Percentiles rank a stretch among this genome's conserved stretches.
Conservation (phyloP, 1,284 basidiomycete genomes). For the Trichosporon sp. region DNA sequence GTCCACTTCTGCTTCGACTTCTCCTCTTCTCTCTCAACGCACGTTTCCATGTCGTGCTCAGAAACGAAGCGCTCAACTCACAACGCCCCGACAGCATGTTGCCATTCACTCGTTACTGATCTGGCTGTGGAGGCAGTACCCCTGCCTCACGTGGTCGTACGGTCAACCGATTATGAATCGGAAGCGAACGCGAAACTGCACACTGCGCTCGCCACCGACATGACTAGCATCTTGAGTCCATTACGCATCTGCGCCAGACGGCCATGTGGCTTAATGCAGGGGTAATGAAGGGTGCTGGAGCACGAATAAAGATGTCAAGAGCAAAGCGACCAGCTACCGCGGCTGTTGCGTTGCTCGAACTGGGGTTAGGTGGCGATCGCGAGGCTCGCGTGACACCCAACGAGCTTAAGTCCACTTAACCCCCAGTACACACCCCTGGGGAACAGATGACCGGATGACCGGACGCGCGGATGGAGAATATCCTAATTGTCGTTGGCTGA, state of each 20-base stretch:
- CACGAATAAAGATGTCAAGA: no score
- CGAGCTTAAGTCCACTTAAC: not conserved
- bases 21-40: not conserved
- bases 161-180: no score
- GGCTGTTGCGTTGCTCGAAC: no score
- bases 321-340: no score
- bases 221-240: no score
- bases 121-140: no score
- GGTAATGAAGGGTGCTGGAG: no score
- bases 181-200: no score
- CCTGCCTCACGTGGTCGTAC: not conserved
- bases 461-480: not conserved
- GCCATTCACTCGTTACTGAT: not conserved
- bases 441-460: no score
- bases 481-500: not conserved
- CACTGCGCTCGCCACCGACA: no score
- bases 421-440: not conserved
- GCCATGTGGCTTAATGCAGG: no score
- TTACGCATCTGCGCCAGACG: no score
- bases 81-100: not conserved
- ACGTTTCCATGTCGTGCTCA: not conserved
- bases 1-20: not conserved
- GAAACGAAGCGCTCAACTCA: not conserved
- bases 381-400: not conserved
- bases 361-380: not conserved